These are phyloP conservation scores for Zygosaccharomyces siamensis DNA, from an alignment of 805 yeast genomes.

Conservation along the genomic window DNA sequence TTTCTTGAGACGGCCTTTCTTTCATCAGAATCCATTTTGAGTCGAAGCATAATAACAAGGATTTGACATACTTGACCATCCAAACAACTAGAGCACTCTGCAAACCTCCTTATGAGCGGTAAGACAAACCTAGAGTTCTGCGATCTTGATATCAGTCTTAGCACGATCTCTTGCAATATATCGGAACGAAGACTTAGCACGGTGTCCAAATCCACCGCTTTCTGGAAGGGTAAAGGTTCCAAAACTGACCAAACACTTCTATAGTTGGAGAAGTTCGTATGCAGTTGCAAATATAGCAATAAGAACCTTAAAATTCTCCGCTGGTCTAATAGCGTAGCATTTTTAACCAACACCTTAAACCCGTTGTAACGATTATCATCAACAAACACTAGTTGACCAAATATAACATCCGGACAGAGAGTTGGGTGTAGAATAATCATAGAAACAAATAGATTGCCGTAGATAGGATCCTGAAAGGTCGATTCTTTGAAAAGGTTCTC, in stretches of 20 bases:
- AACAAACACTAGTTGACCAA: conserved; percentile 20
- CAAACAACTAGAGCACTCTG: conserved; percentile 11
- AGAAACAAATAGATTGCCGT: conserved; percentile 17
- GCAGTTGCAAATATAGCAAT: conserved; percentile 20
- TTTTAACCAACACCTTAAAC: conserved; percentile 10
- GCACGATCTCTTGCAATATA: conserved; percentile 16
- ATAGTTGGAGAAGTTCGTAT: conserved; percentile 8
- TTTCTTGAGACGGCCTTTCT: conserved; percentile 15
- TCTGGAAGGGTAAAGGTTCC: conserved; percentile 10
- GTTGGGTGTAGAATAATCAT: conserved; percentile 19
- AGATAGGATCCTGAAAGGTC: background rate
- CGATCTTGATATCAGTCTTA: conserved; percentile 12
- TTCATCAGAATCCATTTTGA: conserved; percentile 8
- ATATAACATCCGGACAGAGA: conserved; percentile 14
- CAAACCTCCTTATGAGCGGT: conserved; percentile 10
- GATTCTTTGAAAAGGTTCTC: conserved; percentile 9
- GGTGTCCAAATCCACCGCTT: conserved; percentile 9
- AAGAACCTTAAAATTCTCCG: conserved; percentile 17
- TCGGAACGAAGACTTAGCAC: conserved; percentile 16
- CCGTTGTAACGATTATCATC: conserved; percentile 7
- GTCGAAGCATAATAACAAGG: conserved; percentile 15
- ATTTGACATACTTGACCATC: conserved; percentile 26
- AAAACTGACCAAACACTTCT: conserved; percentile 13
- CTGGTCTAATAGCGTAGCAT: conserved; percentile 15
- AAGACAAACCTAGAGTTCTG: conserved; percentile 2